Conservation (phyloP, 345 rosid species). For the Tarenaya hassleriana region DNA sequence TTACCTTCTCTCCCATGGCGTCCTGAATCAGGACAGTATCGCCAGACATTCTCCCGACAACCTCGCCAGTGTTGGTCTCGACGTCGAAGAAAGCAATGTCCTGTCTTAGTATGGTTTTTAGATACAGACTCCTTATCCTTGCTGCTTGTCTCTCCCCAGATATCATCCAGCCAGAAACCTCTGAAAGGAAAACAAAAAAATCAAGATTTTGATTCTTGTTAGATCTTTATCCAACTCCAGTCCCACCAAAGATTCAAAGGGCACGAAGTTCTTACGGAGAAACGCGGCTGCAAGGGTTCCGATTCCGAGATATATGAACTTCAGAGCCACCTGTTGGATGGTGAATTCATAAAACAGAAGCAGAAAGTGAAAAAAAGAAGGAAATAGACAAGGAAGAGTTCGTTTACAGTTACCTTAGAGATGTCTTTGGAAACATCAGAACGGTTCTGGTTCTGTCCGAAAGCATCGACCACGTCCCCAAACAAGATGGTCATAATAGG, state of each 20-base stretch:
- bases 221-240: background rate
- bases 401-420: constrained; percentile 38
- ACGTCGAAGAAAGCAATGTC: constrained; percentile 61
- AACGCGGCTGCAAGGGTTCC: constrained; percentile 48
- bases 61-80: constrained; percentile 64
- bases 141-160: constrained; percentile 66
- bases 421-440: constrained; percentile 32
- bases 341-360: background rate
- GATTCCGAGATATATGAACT: constrained; percentile 52
- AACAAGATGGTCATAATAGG: constrained; percentile 61
- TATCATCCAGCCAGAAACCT: constrained; percentile 78
- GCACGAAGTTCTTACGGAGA: constrained; percentile 48
- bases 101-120: constrained; percentile 60
- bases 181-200: constrained; percentile 26
- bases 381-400: background rate
- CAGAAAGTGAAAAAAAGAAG: background rate
- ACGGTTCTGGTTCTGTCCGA: constrained; percentile 36
- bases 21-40: constrained; percentile 72
- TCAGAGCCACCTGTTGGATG: constrained; percentile 42
- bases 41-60: constrained; percentile 60
- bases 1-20: constrained; percentile 75
- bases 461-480: constrained; percentile 43
- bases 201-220: background rate
- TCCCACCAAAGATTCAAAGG: background rate
- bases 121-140: constrained; percentile 46